These are phyloP conservation scores for Paramecium sexaurelia DNA, from an alignment of 73 alveolate genomes.

Conservation along the genomic window DNA sequence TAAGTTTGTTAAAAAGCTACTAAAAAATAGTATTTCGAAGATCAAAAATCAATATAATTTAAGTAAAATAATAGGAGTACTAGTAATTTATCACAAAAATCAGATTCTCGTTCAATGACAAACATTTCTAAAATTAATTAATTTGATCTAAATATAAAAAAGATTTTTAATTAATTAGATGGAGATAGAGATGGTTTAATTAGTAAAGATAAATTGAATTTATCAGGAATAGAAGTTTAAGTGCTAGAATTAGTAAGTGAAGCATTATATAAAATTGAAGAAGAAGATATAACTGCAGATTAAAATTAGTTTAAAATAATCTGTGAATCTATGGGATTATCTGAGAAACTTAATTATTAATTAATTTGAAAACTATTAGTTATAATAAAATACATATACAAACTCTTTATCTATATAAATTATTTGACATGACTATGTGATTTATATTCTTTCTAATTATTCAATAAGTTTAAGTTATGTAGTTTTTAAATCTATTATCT, in stretches of 20 bases:
- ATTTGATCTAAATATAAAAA: not conserved
- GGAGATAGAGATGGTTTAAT: conserved; percentile 7
- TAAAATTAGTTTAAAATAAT: not conserved
- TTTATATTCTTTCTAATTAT: too few relatives aligned
- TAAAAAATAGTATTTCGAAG: not conserved
- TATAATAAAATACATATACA: not conserved
- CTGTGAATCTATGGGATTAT: not conserved
- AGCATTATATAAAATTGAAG: conserved; percentile 1
- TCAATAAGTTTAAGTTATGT: too few relatives aligned
- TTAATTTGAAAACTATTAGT: not conserved
- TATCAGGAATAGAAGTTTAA: not conserved
- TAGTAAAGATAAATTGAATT: not conserved
- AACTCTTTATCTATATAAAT: too few relatives aligned
- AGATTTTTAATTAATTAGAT: not conserved
- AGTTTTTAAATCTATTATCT: too few relatives aligned
- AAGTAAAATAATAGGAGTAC: not conserved
- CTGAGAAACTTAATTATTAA: not conserved
- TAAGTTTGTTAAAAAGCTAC: not conserved
- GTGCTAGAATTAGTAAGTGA: not conserved
- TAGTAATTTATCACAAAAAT: not conserved
- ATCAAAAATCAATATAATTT: not conserved
- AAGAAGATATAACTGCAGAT: not conserved
- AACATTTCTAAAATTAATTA: not conserved
- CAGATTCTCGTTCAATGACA: not conserved
- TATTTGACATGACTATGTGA: too few relatives aligned